Base-by-base conservation (phyloP, 306 rosid genomes). In the Acacia melanoxylon region DNA sequence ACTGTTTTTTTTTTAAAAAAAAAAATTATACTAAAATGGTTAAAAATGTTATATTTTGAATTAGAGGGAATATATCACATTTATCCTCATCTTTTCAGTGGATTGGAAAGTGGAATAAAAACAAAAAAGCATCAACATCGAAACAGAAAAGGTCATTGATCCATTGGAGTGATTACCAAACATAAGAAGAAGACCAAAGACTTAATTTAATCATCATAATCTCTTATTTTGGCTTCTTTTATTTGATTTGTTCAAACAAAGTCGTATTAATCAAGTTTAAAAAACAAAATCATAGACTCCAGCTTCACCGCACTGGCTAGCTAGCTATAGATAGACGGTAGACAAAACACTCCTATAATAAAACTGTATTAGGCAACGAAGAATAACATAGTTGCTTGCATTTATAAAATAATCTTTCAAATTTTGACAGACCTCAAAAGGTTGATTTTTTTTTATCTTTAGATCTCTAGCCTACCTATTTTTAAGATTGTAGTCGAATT, bases 91-190 rank as follows among this genome's bases (percentile, higher is more conserved):
- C 7, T 17, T 79, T 61, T 82, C 66, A 61, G 49, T 80, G 20
- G 56, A 12, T 75, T 44, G 65, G 77, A 84, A 46, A 33, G 2
- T 17, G 14, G 9, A 29, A 48, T 62, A 24, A 52, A 75, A 79
- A 72, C 72, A 83, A 75, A 83, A 72, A 66, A 72, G 1, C 79
- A 67, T 77, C 75, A 45, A 73, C 61, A 45, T 83, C 71, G 11
- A 75, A 59, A 58, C 24, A 52, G 41, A 58, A 66, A 66, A 84
- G 65, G 65, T 19, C 24, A 76, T 76, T 20, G 20, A 19, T 56
- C 69, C 76, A 80, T 54, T 12, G 31, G 6, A 41, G 41, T 76
- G 8, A 49, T 56, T 56, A 56, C 22, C 70, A 56, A 69, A n/a
- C 31, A 54, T 29, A 25, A 35, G 13, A 58, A 72, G 40, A 46